phyloP scores from a whole-genome alignment of 805 yeast species.

The Wickerhamomyces alni region DNA sequence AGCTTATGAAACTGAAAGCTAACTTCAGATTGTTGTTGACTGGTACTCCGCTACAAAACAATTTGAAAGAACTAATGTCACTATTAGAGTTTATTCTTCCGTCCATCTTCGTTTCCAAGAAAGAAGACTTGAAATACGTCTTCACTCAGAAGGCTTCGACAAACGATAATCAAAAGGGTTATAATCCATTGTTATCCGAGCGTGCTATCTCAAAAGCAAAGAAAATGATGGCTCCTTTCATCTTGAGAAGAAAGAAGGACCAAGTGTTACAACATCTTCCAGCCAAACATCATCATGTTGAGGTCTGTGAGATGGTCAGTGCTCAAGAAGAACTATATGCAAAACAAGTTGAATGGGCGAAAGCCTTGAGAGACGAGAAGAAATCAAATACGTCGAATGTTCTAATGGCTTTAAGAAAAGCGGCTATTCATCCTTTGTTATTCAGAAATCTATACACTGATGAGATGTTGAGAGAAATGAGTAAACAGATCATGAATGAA shows the following conservation, averaged over 20 bases:
- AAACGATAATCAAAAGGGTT: constrained; percentile 39
- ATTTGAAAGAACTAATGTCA: constrained; percentile 84
- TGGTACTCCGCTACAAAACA: constrained; percentile 96
- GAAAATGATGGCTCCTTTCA: constrained; percentile 98
- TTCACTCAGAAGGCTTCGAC: constrained; percentile 87
- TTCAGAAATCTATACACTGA: constrained; percentile 65
- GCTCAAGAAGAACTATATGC: constrained; percentile 56
- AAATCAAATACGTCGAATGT: constrained; percentile 51
- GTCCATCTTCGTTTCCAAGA: constrained; percentile 66
- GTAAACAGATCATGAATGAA: constrained; percentile 72
- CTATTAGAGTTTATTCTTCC: constrained; percentile 90
- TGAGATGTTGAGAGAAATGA: constrained; percentile 54
- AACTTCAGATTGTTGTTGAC: constrained; percentile 83
- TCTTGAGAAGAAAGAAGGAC: constrained; percentile 82
- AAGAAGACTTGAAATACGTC: constrained; percentile 73
- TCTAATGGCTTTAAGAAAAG: constrained; percentile 86
- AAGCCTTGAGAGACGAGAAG: constrained; percentile 22
- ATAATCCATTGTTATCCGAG: constrained; percentile 78
- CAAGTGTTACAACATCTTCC: constrained; percentile 92
- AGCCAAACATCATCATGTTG: constrained; percentile 57
- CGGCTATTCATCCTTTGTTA: constrained; percentile 85
- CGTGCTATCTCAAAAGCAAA: constrained; percentile 92
- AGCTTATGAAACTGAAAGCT: constrained; percentile 79
- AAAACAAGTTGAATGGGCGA: constrained; percentile 41
- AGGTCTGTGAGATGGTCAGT: constrained; percentile 56